phyloP scores from a whole-genome alignment of 169 alveolate species.

The Plasmodium gonderi region DNA sequence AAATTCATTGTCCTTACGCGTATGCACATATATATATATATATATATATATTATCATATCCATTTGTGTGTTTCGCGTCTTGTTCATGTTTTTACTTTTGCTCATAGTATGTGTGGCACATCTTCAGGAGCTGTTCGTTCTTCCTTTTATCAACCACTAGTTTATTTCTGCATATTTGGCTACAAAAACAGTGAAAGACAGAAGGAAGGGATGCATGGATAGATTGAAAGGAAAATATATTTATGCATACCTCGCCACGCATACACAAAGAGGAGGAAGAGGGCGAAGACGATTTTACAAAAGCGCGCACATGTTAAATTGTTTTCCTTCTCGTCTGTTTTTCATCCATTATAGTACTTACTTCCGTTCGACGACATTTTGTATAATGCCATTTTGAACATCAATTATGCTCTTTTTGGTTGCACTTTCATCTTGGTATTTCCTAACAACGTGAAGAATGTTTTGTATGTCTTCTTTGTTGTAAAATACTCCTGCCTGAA shows the following conservation, averaged over 20 bases:
- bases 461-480: slow-evolving; percentile 47
- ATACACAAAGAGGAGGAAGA: not conserved
- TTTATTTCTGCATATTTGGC: slow-evolving; percentile 18
- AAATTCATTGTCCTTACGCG: too few relatives aligned
- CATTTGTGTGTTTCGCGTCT: not conserved
- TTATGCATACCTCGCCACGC: not conserved
- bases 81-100: slow-evolving; percentile 7
- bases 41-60: too few relatives aligned
- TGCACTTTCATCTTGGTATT: slow-evolving; percentile 6
- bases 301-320: too few relatives aligned
- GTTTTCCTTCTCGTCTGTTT: not conserved
- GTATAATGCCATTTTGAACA: slow-evolving; percentile 20
- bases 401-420: slow-evolving; percentile 27
- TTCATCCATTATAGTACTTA: too few relatives aligned
- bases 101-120: slow-evolving; percentile 33
- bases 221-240: not conserved
- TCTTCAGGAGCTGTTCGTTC: slow-evolving; percentile 22
- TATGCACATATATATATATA: too few relatives aligned
- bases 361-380: slow-evolving; percentile 29
- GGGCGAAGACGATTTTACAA: too few relatives aligned
- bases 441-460: slow-evolving; percentile 14
- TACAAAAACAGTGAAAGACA: not conserved
- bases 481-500: slow-evolving; percentile 60
- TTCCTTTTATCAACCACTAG: slow-evolving; percentile 16
- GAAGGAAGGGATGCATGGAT: not conserved